Evolutionary conservation across 257 asterid species (phyloP), one percentile per base, ranked within the genome.

Genomic region (Solanum habrochaites): DNA sequence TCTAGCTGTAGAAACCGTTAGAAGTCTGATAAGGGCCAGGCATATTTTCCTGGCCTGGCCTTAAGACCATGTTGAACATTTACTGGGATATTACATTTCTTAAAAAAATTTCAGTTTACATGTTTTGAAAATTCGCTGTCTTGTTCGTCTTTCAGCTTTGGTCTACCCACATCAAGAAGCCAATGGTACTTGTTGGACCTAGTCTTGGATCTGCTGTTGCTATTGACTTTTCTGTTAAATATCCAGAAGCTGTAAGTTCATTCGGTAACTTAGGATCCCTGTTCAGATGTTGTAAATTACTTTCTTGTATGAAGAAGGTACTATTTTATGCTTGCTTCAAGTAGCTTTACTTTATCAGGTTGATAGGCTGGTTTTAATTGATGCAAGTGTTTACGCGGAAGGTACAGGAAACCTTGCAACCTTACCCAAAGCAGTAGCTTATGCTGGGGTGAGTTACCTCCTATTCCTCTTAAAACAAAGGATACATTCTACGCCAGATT

Each of bases 141-240:
- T 20, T 56, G 7, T 78, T 21, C 29, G 85, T 88, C 82, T 11
- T 70, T 72, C 89, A 97, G 98, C 92, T 95, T 43, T 97, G 99
- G 99, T 91, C 90, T 18, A 88, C 97, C 43, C 86, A 95, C 74
- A 93, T 97, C 87, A 91, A 89, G 89, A 91, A 92, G 88, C 99
- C 98, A 47, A 92, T 94, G 98, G 91, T 90, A 86, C 90, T 97
- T 88, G 98, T 97, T n/a, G 98, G 99, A 86, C 98, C 99, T 75
- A 97, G 99, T 89, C 98, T 97, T 60, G 99, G 98, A 89, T 96
- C 98, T 66, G 98, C 99, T 4, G 93, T 97, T 45, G 97, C 98
- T 88, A 94, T 95, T 52, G 98, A 97, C 88, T 94, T 97, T 84
- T 91, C 83, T 62, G 88, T 89, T 88, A 92, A 93, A 86, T 86